Evolutionary conservation across 306 rosid genomes (phyloP), one percentile per base, ranked within the genome.

Genomic region (Fragaria iinumae): DNA sequence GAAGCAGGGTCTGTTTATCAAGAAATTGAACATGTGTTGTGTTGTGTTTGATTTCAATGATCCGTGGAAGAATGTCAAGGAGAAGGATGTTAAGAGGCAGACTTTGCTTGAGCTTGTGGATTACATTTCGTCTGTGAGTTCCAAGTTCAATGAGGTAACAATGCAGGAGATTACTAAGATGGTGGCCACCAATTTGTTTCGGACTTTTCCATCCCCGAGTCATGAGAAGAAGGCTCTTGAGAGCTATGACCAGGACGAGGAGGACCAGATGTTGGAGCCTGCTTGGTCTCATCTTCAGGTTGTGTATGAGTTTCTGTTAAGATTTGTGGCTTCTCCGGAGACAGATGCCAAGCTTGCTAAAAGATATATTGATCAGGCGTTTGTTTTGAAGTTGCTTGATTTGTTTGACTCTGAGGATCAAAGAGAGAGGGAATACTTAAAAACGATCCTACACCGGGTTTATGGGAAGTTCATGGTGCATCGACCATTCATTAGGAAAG

Each of bases 391-490:
- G 72, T 62, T 89, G 79, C 87, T 89, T 27, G 89, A 85, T 57
- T 86, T 89, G 85, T 89, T 89, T 81, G 89, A 89, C 62, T 89
- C 93, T 1, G 89, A 87, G 88, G 93, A 89, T 74, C 93, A 85
- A 69, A 79, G 93, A 77, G 93, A 89, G 85, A 85, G 93, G 82
- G 93, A 87, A 45, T 89, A 84, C 87, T 76, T 89, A 49, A 89
- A 89, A 82, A 87, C 86, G 0, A 89, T 89, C 72, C 89, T 89
- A 60, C 93, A 89, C 57, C 88, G 90, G 8, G 62, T 89, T 57
- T 89, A 89, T 63, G 90, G 89, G 81, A 89, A 89, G 84, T 86
- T 88, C 83, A 88, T 86, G 91, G 91, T 88, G 77, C 89, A 88
- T 74, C 80, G 92, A 6, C 90, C 90, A 3, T 86, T 83, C 86